Percentiles rank a stretch among this genome's conserved stretches.
These are phyloP conservation scores for Cryphonectria radicalis DNA, from an alignment of 2,329 filamentous ascomycete genomes.

Conservation along the genomic window DNA sequence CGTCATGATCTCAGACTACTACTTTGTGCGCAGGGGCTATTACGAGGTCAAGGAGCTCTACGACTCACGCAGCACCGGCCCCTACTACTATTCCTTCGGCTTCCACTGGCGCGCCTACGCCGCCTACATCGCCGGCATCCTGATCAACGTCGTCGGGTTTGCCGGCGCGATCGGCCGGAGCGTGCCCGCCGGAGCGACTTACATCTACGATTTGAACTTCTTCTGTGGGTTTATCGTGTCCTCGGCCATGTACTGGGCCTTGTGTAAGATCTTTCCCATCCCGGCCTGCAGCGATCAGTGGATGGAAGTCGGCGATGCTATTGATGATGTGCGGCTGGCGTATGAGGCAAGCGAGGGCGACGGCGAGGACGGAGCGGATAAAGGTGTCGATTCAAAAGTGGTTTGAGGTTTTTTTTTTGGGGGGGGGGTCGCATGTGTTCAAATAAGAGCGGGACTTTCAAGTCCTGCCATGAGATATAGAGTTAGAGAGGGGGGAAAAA, in stretches of 20 bases:
- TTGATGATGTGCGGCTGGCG: slow-evolving; percentile 56
- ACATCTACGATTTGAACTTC: slow-evolving; percentile 91
- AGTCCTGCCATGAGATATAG: too few species aligned
- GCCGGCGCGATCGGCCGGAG: slow-evolving; percentile 73
- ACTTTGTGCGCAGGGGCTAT: slow-evolving; percentile 81
- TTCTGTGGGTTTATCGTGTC: slow-evolving; percentile 82
- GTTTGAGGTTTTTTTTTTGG: slow-evolving; percentile 13
- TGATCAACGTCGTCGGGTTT: slow-evolving; percentile 92
- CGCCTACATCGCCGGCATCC: slow-evolving; percentile 80
- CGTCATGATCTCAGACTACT: slow-evolving; percentile 90
- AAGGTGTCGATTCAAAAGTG: slow-evolving; percentile 23
- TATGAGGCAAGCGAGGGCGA: slow-evolving; percentile 42
- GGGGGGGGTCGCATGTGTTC: neutral
- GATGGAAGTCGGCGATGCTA: slow-evolving; percentile 74
- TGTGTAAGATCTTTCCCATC: slow-evolving; percentile 73
- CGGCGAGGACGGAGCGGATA: slow-evolving; percentile 9
- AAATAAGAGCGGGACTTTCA: neutral
- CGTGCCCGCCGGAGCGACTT: slow-evolving; percentile 79
- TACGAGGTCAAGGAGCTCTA: slow-evolving; percentile 80
- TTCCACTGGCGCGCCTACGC: slow-evolving; percentile 83
- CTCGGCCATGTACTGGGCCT: slow-evolving; percentile 65
- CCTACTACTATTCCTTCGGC: slow-evolving; percentile 76
- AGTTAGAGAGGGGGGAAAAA: too few species aligned
- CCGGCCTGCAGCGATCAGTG: slow-evolving; percentile 75
- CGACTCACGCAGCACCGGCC: slow-evolving; percentile 65